phyloP scores from a whole-genome alignment of 1,284 basidiomycete genomes.

The Boletus smithii region DNA sequence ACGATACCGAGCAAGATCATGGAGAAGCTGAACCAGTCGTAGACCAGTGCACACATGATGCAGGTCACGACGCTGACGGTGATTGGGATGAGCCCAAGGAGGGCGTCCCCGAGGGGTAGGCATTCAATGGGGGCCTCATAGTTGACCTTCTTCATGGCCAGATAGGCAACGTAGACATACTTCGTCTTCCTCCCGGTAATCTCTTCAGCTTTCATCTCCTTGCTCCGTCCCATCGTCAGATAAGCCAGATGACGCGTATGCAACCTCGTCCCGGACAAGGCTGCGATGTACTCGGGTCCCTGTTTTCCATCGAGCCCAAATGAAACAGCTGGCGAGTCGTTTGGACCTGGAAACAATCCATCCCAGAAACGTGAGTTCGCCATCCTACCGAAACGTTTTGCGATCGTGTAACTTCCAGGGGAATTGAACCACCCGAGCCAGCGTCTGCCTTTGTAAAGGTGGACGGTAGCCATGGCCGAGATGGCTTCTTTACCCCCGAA shows the following conservation, averaged over 20 bases:
- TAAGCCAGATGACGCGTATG: slow-evolving; percentile 24
- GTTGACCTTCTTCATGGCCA: slow-evolving; percentile 16
- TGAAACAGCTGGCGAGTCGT: slow-evolving; percentile 18
- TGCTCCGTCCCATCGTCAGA: slow-evolving; percentile 20
- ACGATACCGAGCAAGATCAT: slow-evolving; percentile 34
- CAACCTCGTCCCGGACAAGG: slow-evolving; percentile 26
- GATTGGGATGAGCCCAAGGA: slow-evolving; percentile 27
- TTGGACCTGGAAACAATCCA: slow-evolving; percentile 29
- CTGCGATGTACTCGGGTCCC: slow-evolving; percentile 26
- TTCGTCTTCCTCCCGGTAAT: slow-evolving; percentile 18
- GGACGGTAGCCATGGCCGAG: slow-evolving; percentile 30
- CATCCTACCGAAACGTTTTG: slow-evolving; percentile 28
- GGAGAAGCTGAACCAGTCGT: slow-evolving; percentile 28
- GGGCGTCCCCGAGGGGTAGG: slow-evolving; percentile 6
- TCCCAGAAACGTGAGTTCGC: slow-evolving; percentile 31
- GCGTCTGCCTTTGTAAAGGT: slow-evolving; percentile 24
- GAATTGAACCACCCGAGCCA: slow-evolving; percentile 37
- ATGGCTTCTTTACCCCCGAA: slow-evolving; percentile 35
- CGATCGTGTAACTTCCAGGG: slow-evolving; percentile 31
- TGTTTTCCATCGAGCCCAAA: slow-evolving; percentile 30
- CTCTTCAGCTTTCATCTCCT: background rate
- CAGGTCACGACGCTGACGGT: slow-evolving; percentile 21
- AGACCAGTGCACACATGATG: slow-evolving; percentile 16
- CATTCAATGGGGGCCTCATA: background rate
- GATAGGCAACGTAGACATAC: slow-evolving; percentile 15